Evolutionary conservation across 1,139 yeast genomes (phyloP), one percentile per base, ranked within the genome.

Genomic region (Zygosaccharomyces sapae): DNA sequence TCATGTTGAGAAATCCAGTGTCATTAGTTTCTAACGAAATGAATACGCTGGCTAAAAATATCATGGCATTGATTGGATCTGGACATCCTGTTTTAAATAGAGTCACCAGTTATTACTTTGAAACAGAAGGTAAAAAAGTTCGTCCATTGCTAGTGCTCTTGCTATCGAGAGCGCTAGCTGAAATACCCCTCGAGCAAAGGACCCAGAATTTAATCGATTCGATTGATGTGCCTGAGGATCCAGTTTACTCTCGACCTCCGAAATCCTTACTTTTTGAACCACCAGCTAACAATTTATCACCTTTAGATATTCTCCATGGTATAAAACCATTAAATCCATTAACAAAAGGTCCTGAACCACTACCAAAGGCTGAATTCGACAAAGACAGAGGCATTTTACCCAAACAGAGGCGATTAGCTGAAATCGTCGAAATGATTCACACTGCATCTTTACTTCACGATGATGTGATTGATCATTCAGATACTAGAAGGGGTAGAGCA

Each of bases 351-450:
- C 86, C 86, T 77, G 86, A 81, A 56, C 74, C 79, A 39, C 72
- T 86, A 51, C 87, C 90, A 0, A 55, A 55, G 20, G 48, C 48
- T 9, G 70, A 72, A 61, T 80, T 76, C 56, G 88, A 82, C 60
- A 62, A 72, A 5, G 68, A 70, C 27, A 79, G 69, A 41, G 92
- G 92, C 0, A 88, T 92, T 45, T 72, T 90, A 51, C 97, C 98
- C 41, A 89, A 92, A 57, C 99, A 92, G 69, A 76, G 97, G 55
- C 77, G 98, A 49, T 74, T 92, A 51, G 98, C 98, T 0, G 98
- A 92, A 69, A 90, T 92, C 59, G 96, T 92, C 9, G 99, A 92
- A 68, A 88, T 92, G 96, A 92, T 92, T 55, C 98, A 92, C 67
- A 92, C 98, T 1, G 97, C 98, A 2, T 85, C 95, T n/a, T 71